A percentile compares a stretch with the other conserved stretches of the same genome.
phyloP scores from a whole-genome alignment of 2,329 filamentous ascomycete species.

The Hypoxylon sp. region DNA sequence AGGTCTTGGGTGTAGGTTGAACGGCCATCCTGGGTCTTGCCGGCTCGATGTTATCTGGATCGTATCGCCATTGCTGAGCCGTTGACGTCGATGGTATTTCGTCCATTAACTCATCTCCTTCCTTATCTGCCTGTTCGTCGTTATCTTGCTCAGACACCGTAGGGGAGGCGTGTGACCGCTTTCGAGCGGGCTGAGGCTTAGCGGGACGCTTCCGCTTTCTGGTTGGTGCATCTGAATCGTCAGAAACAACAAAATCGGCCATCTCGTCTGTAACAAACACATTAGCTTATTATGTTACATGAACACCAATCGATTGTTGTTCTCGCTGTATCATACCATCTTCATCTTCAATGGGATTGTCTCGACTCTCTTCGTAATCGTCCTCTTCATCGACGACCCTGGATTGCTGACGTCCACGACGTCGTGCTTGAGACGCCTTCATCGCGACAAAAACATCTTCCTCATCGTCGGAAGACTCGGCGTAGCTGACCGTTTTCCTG shows the following conservation, averaged over 20 bases:
- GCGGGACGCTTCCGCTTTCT: conserved; percentile 83
- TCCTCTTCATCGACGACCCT: conserved; percentile 77
- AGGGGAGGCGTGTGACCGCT: conserved; percentile 72
- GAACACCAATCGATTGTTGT: conserved; percentile 8
- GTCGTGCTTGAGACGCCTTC: conserved; percentile 58
- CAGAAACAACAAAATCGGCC: conserved; percentile 88
- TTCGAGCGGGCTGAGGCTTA: conserved; percentile 69
- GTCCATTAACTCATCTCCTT: conserved; percentile 68
- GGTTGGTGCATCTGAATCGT: conserved; percentile 83
- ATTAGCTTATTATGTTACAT: conserved; percentile 29
- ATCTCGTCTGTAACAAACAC: conserved; percentile 71
- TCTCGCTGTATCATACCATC: conserved; percentile 63
- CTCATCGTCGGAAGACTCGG: conserved; percentile 86
- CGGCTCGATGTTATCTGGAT: conserved; percentile 64
- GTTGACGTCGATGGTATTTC: conserved; percentile 76
- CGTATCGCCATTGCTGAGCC: conserved; percentile 83
- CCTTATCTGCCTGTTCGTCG: conserved; percentile 58
- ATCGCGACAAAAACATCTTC: conserved; percentile 75
- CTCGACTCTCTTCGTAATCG: conserved; percentile 74
- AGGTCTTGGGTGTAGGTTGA: conserved; percentile 48
- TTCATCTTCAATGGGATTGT: conserved; percentile 73
- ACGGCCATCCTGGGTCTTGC: conserved; percentile 46
- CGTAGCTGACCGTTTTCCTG: conserved; percentile 79
- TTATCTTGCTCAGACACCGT: conserved; percentile 57
- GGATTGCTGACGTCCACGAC: conserved; percentile 66